Evolutionary conservation across 2,329 filamentous ascomycete genomes (phyloP).

Genomic region (Bipolaris oryzae): DNA sequence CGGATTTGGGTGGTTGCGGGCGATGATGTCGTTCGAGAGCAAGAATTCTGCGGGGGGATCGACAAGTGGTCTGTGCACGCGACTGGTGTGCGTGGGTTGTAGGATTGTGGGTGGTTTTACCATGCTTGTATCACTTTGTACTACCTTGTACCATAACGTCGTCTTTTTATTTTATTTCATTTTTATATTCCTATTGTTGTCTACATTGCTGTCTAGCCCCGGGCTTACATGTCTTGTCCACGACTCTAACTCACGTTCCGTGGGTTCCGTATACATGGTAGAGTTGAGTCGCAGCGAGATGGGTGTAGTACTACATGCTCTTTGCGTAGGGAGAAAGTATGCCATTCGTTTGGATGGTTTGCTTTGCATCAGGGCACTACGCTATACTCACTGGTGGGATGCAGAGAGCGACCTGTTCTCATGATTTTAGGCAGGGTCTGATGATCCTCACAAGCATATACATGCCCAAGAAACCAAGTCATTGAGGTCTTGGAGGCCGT

Average conservation of each 20-base stretch:
- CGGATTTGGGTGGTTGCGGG: not conserved
- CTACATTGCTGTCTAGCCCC: too few relatives aligned
- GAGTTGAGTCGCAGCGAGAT: too few relatives aligned
- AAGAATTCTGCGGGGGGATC: not conserved
- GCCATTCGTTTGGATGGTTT: not conserved
- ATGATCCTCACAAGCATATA: not conserved
- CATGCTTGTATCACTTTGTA: not conserved
- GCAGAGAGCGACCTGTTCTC: not conserved
- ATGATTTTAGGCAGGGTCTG: not conserved
- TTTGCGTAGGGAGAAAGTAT: too few relatives aligned
- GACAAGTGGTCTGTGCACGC: not conserved
- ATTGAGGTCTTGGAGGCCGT: not conserved
- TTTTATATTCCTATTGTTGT: not conserved
- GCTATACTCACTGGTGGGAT: not conserved
- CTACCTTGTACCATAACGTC: too few relatives aligned
- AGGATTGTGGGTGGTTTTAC: not conserved
- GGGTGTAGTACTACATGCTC: too few relatives aligned
- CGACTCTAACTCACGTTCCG: too few relatives aligned
- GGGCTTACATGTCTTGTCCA: too few relatives aligned
- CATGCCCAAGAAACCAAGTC: not conserved
- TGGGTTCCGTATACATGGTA: too few relatives aligned
- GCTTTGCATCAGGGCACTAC: not conserved
- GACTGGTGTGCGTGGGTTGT: not conserved
- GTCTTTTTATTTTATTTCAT: not conserved
- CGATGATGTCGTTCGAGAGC: conserved; percentile 3